A percentile compares a stretch with the other conserved stretches of the same genome.
Conservation (phyloP, 1,284 basidiomycete species). For the Mycocalia duriaeana region DNA sequence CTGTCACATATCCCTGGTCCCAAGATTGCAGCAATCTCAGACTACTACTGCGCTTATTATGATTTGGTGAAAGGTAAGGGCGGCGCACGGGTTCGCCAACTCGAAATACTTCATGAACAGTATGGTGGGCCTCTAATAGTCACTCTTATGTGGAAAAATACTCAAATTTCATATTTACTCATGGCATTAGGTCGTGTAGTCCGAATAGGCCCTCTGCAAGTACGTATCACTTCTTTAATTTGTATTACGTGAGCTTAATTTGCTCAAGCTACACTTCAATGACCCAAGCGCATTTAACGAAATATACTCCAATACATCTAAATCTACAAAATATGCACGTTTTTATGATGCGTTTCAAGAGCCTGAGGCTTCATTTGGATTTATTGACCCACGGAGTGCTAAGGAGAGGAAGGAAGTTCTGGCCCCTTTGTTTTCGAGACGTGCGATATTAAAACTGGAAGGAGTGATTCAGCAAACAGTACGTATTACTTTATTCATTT, state of each 20-base stretch:
- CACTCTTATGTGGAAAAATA: slow-evolving; percentile 1
- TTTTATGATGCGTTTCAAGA: slow-evolving; percentile 23
- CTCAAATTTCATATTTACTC: not conserved
- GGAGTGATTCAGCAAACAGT: slow-evolving; percentile 23
- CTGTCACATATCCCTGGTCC: slow-evolving; percentile 25
- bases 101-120: slow-evolving; percentile 21
- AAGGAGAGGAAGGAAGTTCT: slow-evolving; percentile 23
- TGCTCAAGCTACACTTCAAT: slow-evolving; percentile 31
- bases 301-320: slow-evolving; percentile 22
- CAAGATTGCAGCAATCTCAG: slow-evolving; percentile 22
- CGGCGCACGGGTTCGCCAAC: slow-evolving; percentile 23
- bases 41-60: slow-evolving; percentile 26
- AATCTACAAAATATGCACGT: slow-evolving; percentile 23
- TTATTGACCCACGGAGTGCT: slow-evolving; percentile 18
- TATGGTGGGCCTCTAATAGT: slow-evolving; percentile 29
- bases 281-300: slow-evolving; percentile 22
- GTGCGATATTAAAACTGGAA: slow-evolving; percentile 24
- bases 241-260: too few relatives aligned
- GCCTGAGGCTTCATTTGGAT: slow-evolving; percentile 18
- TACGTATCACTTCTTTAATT: not conserved
- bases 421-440: slow-evolving; percentile 27
- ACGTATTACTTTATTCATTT: slow-evolving; percentile 2
- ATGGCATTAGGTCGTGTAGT: slow-evolving; percentile 22
- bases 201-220: slow-evolving; percentile 28
- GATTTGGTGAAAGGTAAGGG: slow-evolving; percentile 26